Evolutionary conservation across 352 stramenopile genomes (phyloP).

Genomic region (Phytophthora pistaciae): DNA sequence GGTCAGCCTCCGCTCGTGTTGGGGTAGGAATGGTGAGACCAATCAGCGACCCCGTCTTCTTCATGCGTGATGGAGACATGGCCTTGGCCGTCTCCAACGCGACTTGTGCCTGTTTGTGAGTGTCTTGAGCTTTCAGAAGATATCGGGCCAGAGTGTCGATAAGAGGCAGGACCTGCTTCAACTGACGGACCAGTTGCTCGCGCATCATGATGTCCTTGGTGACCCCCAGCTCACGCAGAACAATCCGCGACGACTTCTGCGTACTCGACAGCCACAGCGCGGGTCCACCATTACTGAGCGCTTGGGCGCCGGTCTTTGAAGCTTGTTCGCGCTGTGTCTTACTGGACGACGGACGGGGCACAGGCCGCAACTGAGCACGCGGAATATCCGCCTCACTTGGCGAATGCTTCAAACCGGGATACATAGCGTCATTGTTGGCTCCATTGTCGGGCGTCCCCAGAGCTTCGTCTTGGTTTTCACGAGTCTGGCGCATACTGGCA

Average conservation of each 20-base stretch:
- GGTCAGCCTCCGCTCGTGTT: conserved; percentile 9
- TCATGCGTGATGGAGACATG: conserved; percentile 29
- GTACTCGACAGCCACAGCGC: conserved; percentile 25
- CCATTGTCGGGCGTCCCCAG: neutral
- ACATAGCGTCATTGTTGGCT: neutral
- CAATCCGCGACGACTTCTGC: conserved; percentile 40
- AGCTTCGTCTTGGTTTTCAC: conserved; percentile 27
- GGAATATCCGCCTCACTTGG: conserved; percentile 26
- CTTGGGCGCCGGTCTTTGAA: neutral
- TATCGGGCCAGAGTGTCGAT: conserved; percentile 45
- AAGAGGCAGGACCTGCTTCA: conserved; percentile 33
- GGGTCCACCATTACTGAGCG: neutral
- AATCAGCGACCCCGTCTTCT: conserved; percentile 31
- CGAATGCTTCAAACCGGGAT: conserved; percentile 10
- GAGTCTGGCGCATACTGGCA: conserved; percentile 27
- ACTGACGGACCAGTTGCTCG: conserved; percentile 60
- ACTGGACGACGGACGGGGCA: conserved; percentile 9
- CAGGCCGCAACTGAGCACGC: neutral
- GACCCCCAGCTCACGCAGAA: conserved; percentile 57
- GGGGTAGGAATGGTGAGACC: conserved; percentile 21
- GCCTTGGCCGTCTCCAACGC: conserved; percentile 17
- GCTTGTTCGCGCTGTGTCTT: neutral
- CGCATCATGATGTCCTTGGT: conserved; percentile 72
- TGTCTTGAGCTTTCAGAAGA: conserved; percentile 35
- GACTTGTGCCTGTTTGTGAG: conserved; percentile 26